These are phyloP conservation scores for Malania oleifera DNA, from an alignment of 164 flowering plant genomes.

Conservation along the genomic window DNA sequence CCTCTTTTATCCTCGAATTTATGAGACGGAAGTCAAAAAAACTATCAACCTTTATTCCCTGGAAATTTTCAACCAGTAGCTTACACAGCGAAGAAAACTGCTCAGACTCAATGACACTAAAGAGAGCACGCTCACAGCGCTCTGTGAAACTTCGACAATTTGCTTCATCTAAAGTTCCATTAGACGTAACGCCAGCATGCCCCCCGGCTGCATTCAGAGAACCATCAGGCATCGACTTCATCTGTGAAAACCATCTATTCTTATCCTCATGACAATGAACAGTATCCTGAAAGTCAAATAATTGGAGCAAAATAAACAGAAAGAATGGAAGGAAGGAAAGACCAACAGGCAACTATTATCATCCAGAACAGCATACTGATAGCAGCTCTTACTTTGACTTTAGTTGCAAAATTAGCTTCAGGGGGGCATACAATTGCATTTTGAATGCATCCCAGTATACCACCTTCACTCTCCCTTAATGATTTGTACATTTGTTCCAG, in stretches of 20 bases:
- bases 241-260: slow-evolving; percentile 13
- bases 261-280: slow-evolving; percentile 11
- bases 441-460: slow-evolving; percentile 32
- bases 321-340: background rate
- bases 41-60: slow-evolving; percentile 47
- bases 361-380: background rate
- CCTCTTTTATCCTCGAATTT: slow-evolving; percentile 57
- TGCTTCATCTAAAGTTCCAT: slow-evolving; percentile 18
- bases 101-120: slow-evolving; percentile 41
- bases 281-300: slow-evolving; percentile 27
- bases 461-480: slow-evolving; percentile 29
- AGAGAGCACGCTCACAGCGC: slow-evolving; percentile 43
- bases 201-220: slow-evolving; percentile 16
- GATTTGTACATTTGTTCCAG: slow-evolving; percentile 38
- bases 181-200: slow-evolving; percentile 18
- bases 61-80: slow-evolving; percentile 57
- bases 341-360: background rate
- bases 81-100: slow-evolving; percentile 59
- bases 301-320: slow-evolving; percentile 1
- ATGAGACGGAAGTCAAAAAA: slow-evolving; percentile 45
- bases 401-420: slow-evolving; percentile 11
- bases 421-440: slow-evolving; percentile 30
- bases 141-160: slow-evolving; percentile 20
- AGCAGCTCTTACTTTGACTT: slow-evolving; percentile 23
- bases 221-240: slow-evolving; percentile 17